Percentiles rank a stretch among this genome's conserved stretches.
Evolutionary conservation across 768 basidiomycete genomes (phyloP).

Genomic region (Pleurotus salmoneostramineus): DNA sequence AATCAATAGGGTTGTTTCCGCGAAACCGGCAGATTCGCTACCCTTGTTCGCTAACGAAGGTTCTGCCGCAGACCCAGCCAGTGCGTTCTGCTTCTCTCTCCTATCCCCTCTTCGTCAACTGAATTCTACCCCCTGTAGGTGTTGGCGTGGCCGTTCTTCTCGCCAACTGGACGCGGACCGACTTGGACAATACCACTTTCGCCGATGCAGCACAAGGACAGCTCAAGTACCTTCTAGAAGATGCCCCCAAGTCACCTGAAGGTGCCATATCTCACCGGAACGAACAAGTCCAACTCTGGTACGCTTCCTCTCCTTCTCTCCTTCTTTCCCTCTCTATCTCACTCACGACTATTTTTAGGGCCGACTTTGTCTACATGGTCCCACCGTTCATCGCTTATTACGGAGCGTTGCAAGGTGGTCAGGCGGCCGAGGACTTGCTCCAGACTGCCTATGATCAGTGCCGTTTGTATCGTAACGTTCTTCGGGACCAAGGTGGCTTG

Average conservation of each 20-base stretch:
- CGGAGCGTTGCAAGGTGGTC: slow-evolving; percentile 41
- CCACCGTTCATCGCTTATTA: slow-evolving; percentile 68
- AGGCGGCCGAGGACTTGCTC: slow-evolving; percentile 30
- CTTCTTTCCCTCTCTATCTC: background rate
- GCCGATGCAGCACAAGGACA: slow-evolving; percentile 40
- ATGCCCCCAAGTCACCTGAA: slow-evolving; percentile 35
- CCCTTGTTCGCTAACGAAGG: slow-evolving; percentile 43
- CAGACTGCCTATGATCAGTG: slow-evolving; percentile 53
- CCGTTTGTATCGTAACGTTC: slow-evolving; percentile 49
- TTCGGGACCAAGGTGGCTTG: slow-evolving; percentile 42
- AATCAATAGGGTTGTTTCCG: slow-evolving; percentile 28
- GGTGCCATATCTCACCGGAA: slow-evolving; percentile 61
- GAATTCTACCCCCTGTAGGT: slow-evolving; percentile 23
- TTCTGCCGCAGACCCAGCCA: slow-evolving; percentile 61
- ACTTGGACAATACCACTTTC: slow-evolving; percentile 29
- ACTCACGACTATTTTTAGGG: slow-evolving; percentile 27
- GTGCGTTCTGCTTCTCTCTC: slow-evolving; percentile 21
- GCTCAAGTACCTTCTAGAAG: slow-evolving; percentile 41
- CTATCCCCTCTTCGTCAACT: background rate
- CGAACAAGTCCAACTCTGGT: slow-evolving; percentile 54
- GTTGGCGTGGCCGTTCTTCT: slow-evolving; percentile 49
- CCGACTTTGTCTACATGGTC: slow-evolving; percentile 59
- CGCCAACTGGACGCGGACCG: slow-evolving; percentile 46
- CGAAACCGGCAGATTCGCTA: slow-evolving; percentile 29
- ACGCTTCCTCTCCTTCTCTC: slow-evolving; percentile 6